Percentiles rank a stretch among this genome's conserved stretches.
Conservation (phyloP, 768 basidiomycete species). For the Collybia nuda region DNA sequence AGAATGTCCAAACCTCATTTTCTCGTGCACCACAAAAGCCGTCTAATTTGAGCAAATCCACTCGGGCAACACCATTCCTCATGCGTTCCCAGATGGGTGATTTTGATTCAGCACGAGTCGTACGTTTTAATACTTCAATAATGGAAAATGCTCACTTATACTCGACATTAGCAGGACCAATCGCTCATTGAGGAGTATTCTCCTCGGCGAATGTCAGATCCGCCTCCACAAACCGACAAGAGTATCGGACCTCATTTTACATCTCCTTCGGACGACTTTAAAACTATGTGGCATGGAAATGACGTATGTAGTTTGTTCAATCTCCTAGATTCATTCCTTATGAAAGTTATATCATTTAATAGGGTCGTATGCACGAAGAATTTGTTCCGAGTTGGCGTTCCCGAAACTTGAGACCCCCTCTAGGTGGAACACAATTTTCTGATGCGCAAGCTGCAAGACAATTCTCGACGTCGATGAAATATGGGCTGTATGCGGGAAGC, state of each 20-base stretch:
- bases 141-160: not conserved
- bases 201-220: too few species aligned
- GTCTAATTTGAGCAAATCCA: not conserved
- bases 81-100: not conserved
- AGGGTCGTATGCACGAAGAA: too few species aligned
- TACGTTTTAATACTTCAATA: not conserved
- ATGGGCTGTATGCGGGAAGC: not conserved
- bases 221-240: too few species aligned
- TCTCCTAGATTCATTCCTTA: too few species aligned
- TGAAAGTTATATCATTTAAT: too few species aligned
- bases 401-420: not conserved
- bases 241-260: too few species aligned
- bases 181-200: too few species aligned
- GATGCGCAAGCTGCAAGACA: conserved; percentile 6
- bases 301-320: too few species aligned
- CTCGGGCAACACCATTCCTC: not conserved
- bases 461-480: conserved; percentile 5
- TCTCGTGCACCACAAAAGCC: conserved; percentile 2
- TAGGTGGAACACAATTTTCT: not conserved
- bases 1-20: conserved; percentile 2
- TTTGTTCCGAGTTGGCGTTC: not conserved
- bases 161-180: too few species aligned
- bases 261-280: too few species aligned
- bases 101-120: not conserved
- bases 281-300: too few species aligned